phyloP scores from a whole-genome alignment of 352 stramenopile genomes.

The Phytophthora constricta region DNA sequence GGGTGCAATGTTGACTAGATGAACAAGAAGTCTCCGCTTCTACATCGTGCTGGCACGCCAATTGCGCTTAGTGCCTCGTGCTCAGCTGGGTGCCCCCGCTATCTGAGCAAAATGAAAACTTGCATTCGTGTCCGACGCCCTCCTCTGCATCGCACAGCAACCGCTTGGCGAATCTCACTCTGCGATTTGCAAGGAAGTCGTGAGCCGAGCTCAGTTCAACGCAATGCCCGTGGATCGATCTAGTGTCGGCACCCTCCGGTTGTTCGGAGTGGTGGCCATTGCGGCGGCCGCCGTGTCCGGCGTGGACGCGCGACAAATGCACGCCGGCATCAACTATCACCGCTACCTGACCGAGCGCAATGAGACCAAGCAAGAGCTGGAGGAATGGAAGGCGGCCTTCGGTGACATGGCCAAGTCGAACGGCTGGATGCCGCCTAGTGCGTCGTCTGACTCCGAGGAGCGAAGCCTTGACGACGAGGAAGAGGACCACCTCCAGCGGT shows the following conservation, averaged over 20 bases:
- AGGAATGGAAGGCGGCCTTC: conserved; percentile 41
- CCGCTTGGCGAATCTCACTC: conserved; percentile 26
- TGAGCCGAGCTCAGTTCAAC: conserved; percentile 15
- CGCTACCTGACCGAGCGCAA: conserved; percentile 42
- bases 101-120: not conserved
- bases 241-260: conserved; percentile 4
- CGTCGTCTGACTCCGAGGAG: conserved; percentile 28
- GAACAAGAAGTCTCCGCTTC: conserved; percentile 33
- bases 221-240: conserved; percentile 12
- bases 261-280: conserved; percentile 12
- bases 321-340: conserved; percentile 48
- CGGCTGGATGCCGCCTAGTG: conserved; percentile 34
- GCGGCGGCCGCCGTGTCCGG: conserved; percentile 13
- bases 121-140: conserved; percentile 13
- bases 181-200: conserved; percentile 28
- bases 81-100: not conserved
- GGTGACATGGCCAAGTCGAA: conserved; percentile 38
- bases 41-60: conserved; percentile 4
- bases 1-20: conserved; percentile 30
- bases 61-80: not conserved
- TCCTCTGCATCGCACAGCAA: conserved; percentile 21
- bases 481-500: conserved; percentile 51
- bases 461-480: conserved; percentile 39
- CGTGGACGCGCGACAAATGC: conserved; percentile 40
- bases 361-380: conserved; percentile 37